Evolutionary conservation across 2,329 filamentous ascomycete genomes (phyloP).

Genomic region (Neoascochyta sp.): DNA sequence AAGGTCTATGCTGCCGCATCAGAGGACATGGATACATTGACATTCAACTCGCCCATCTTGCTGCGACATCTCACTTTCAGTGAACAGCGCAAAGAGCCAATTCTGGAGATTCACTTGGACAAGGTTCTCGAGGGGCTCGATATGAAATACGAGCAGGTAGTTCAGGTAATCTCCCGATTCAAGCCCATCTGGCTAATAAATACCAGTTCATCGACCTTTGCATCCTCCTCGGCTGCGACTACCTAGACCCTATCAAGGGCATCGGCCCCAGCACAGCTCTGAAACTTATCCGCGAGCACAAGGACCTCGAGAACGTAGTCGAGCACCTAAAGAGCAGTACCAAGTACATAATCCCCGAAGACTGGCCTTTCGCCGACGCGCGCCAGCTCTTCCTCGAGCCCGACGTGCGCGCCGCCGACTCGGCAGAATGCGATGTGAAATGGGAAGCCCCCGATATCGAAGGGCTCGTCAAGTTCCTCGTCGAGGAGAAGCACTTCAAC

Average conservation of each 20-base stretch:
- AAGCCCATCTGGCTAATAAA: conserved; percentile 2
- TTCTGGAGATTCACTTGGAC: conserved; percentile 87
- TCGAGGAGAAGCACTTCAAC: conserved; percentile 92
- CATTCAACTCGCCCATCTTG: conserved; percentile 88
- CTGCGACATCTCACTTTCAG: conserved; percentile 93
- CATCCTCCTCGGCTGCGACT: conserved; percentile 95
- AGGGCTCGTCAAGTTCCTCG: conserved; percentile 82
- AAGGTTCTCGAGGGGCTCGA: conserved; percentile 80
- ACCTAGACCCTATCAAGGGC: conserved; percentile 93
- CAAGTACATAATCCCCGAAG: conserved; percentile 76
- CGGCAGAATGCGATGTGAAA: conserved; percentile 91
- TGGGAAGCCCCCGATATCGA: conserved; percentile 94
- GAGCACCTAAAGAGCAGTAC: conserved; percentile 73
- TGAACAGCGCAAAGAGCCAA: conserved; percentile 95
- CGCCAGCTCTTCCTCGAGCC: conserved; percentile 88
- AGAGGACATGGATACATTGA: conserved; percentile 98
- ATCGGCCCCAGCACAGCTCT: conserved; percentile 87
- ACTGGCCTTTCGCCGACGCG: conserved; percentile 93
- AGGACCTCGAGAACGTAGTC: conserved; percentile 80
- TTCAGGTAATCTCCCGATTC: conserved; percentile 6
- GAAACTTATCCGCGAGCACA: conserved; percentile 90
- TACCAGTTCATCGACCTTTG: conserved; percentile 91
- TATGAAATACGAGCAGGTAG: conserved; percentile 83
- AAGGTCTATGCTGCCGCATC: conserved; percentile 97
- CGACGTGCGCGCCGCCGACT: conserved; percentile 77